Evolutionary conservation across 1,139 yeast species (phyloP), one percentile per base, ranked within the genome.

Genomic region (Candida sp.): DNA sequence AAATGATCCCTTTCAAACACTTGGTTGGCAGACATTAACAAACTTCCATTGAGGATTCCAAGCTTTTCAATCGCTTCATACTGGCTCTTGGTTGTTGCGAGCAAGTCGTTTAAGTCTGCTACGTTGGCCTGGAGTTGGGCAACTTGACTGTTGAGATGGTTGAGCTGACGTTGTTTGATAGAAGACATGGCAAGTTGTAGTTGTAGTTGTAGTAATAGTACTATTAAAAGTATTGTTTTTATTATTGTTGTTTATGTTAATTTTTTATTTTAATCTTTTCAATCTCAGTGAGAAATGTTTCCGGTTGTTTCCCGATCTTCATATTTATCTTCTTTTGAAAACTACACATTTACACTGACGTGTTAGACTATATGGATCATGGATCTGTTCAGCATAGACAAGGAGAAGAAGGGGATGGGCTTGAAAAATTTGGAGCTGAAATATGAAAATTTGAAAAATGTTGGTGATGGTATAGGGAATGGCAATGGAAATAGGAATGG

Each of bases 1-100:
- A 34, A 34, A 19, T 34, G 22, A 5, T 34, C 36, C 23, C 36
- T 5, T 34, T 79, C 86, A 57, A 80, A 79, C n/a, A 79, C 82
- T 36, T 73, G 70, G 52, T 80, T 82, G 52, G 82, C 74, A 4
- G 85, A 84, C 84, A 81, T 80, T 53, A 82, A 78, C 50, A 82
- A 62, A 21, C 82, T 70, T 1, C 85, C 86, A 49, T 83, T 88
- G 49, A 80, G 66, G 41, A 79, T 71, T 3, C 87, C 88, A 38
- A 83, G 62, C 47, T 70, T 69, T 53, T 81, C 76, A 29, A 83
- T 77, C 27, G 73, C 66, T 47, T 77, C 75, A 41, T 79, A 82
- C 52, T 83, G 88, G 22, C 70, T 70, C 8, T 79, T 68, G 1
- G 87, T 79, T 9, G 77, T 77, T 35, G 70, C 67, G 37, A 83